Evolutionary conservation across 1,139 yeast genomes (phyloP), one percentile per base, ranked within the genome.

Genomic region (Geotrichum cucujoidarum): DNA sequence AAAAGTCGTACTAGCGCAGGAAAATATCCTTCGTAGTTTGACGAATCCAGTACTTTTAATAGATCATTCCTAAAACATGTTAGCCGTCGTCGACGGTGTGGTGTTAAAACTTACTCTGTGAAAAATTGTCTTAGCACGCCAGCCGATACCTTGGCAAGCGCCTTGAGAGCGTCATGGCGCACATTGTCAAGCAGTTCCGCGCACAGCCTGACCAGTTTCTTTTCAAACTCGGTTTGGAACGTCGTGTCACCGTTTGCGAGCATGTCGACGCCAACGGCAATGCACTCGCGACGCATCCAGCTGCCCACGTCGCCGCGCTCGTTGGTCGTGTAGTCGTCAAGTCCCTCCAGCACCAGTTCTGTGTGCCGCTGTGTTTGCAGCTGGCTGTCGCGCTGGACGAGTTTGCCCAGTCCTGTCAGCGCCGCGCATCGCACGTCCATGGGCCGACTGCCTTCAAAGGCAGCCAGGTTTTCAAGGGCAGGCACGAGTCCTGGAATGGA

Each of bases 251-350:
- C 6, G 45, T 35, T 10, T 6, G 6, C 10, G 27, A 10, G 6
- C 10, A 24, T 10, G 6, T 24, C 27, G 10, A 24, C 27, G 8
- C 55, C 36, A 10, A 49, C 51, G 24, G 67, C 64, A 5, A 83
- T 63, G 1, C 80, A 69, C 0, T 80, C 74, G 1, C 62, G 57
- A 45, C 97, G 71, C 1, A 88, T 76, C 61, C 80, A 76, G 33
- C 88, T 78, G 1, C 97, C 97, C 4, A 69, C 65, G 50, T 70
- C 74, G 3, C 75, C 74, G n/a, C 72, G 58, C 4, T 60, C 51
- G 35, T 66, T 69, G 1, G 57, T 51, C 1, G 69, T 55, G 51
- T 68, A 70, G 50, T 71, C 73, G 20, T 58, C 57, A 25, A 65
- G 54, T 3, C 63, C 63, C 1, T 42, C 25, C 1, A 55, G 27